Percentiles rank a stretch among this genome's conserved stretches.
Evolutionary conservation across 2,329 filamentous ascomycete species (phyloP).

Genomic region (Cladorrhinum sp.): DNA sequence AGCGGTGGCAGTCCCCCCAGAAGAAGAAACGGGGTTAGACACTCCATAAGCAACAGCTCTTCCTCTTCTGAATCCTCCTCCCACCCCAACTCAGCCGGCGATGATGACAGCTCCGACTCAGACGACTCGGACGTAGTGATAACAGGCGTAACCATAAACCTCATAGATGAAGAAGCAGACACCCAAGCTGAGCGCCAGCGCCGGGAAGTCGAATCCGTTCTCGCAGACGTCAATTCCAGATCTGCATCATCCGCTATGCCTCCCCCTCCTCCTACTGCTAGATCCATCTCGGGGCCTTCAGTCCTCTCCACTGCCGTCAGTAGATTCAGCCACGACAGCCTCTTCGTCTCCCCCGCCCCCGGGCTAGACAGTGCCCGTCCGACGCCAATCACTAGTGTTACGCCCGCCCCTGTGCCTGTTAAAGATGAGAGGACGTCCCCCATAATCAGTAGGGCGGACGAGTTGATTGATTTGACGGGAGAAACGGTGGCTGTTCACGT

Average conservation of each 20-base stretch:
- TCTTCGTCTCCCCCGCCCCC: slow-evolving; percentile 5
- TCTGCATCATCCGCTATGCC: not conserved
- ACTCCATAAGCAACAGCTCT: not conserved
- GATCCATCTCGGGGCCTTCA: not conserved
- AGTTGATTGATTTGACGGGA: not conserved
- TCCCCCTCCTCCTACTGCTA: not conserved
- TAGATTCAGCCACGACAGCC: not conserved
- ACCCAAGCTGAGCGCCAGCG: not conserved
- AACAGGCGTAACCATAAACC: not conserved
- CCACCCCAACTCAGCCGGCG: not conserved
- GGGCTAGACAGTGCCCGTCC: not conserved
- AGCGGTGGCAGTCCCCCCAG: too few relatives aligned
- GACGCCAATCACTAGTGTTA: not conserved
- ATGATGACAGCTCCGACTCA: too few relatives aligned
- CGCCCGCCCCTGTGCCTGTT: not conserved
- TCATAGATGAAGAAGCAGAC: not conserved
- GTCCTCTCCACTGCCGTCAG: too few relatives aligned
- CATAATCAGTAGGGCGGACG: not conserved
- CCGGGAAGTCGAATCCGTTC: not conserved
- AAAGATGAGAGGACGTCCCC: not conserved
- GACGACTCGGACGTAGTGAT: not conserved
- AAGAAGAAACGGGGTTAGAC: too few relatives aligned
- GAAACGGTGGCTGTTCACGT: not conserved
- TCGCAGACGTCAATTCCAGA: not conserved
- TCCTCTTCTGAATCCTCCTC: too few relatives aligned